A percentile compares a stretch with the other conserved stretches of the same genome.
Evolutionary conservation across 257 asterid genomes (phyloP).

Genomic region (Verbena officinalis): DNA sequence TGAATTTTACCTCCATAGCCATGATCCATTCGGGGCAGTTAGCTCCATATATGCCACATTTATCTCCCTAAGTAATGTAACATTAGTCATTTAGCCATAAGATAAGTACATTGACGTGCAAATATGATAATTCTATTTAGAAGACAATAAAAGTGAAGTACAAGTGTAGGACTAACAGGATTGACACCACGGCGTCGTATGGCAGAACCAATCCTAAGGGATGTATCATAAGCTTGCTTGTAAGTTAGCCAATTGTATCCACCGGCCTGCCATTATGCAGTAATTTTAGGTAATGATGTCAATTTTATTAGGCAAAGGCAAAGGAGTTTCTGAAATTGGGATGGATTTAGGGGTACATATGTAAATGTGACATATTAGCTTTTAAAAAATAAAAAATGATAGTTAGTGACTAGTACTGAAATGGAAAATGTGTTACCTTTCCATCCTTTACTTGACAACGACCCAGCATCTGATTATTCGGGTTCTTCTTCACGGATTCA

Average conservation of each 20-base stretch:
- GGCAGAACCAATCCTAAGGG: conserved; percentile 73
- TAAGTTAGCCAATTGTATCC: conserved; percentile 70
- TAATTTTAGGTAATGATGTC: no score
- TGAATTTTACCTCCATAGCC: conserved; percentile 76
- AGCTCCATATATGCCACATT: conserved; percentile 87
- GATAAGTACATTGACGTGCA: background rate
- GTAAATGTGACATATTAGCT: background rate
- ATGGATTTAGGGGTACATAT: background rate
- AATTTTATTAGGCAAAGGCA: no score
- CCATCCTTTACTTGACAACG: conserved; percentile 62
- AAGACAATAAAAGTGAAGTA: background rate
- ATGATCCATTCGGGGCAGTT: conserved; percentile 90
- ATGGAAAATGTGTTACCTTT: conserved; percentile 49
- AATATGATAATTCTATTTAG: background rate
- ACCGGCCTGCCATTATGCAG: conserved; percentile 56
- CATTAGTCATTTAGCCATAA: background rate
- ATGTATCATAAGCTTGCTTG: conserved; percentile 51
- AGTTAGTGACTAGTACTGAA: no score
- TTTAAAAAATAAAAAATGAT: no score
- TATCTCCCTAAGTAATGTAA: conserved; percentile 58
- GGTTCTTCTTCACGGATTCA: conserved; percentile 46
- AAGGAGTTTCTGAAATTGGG: no score
- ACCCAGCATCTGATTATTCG: conserved; percentile 64
- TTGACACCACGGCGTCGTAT: conserved; percentile 74
- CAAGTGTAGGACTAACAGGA: conserved; percentile 57